A percentile compares a stretch with the other conserved stretches of the same genome.
Conservation (phyloP, 2,329 filamentous ascomycete genomes). For the Sporothrix globosa region DNA sequence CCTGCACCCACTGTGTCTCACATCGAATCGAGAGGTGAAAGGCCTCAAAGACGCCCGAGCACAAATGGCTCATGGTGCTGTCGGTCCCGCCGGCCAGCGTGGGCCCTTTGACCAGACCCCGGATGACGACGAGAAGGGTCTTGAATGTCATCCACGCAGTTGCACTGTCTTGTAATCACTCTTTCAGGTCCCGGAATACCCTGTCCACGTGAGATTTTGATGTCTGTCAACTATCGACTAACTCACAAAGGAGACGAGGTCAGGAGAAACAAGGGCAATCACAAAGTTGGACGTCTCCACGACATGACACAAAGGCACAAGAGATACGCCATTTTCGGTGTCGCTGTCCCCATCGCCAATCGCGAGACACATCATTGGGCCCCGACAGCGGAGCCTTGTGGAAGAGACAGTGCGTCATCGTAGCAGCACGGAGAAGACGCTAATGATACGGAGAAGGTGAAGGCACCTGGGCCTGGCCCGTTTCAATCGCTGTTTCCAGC, state of each 20-base stretch:
- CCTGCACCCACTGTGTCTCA: conserved; percentile 20
- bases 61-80: not conserved
- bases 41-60: not conserved
- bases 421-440: not conserved
- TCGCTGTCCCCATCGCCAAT: conserved; percentile 20
- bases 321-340: conserved; percentile 21
- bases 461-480: too few relatives aligned
- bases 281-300: not conserved
- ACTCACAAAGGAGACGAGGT: not conserved
- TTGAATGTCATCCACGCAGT: not conserved
- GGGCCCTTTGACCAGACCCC: not conserved
- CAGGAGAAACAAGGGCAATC: not conserved
- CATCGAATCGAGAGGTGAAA: not conserved
- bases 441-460: conserved; percentile 9
- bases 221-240: not conserved
- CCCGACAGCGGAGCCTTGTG: conserved; percentile 30
- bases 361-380: not conserved
- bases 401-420: conserved; percentile 13
- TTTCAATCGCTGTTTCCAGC: conserved; percentile 22
- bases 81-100: conserved; percentile 20
- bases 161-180: not conserved
- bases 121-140: conserved; percentile 3
- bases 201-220: conserved; percentile 3
- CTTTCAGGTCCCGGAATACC: not conserved
- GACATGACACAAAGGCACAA: not conserved